phyloP scores from a whole-genome alignment of 805 yeast genomes.

The Cyberlindnera maclurae region DNA sequence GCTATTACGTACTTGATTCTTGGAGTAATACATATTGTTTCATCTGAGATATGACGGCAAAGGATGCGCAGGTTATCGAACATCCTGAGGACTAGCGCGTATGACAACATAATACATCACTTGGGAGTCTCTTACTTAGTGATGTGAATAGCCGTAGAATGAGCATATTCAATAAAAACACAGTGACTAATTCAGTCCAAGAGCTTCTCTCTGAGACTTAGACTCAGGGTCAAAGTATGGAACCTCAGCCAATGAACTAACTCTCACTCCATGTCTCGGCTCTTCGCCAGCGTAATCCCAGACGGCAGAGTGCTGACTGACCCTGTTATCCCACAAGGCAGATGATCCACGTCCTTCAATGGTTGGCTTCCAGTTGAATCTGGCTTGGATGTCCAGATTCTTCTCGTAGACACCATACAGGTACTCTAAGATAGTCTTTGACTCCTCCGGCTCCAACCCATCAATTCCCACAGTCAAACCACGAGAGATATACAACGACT shows the following conservation, averaged over 20 bases:
- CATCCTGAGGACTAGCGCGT: no score
- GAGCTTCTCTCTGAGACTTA: slow-evolving; percentile 45
- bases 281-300: slow-evolving; percentile 39
- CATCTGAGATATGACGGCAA: no score
- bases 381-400: slow-evolving; percentile 47
- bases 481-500: slow-evolving; percentile 44
- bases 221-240: slow-evolving; percentile 45
- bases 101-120: no score
- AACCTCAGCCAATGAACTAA: slow-evolving; percentile 43
- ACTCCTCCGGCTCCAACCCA: slow-evolving; percentile 45
- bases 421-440: slow-evolving; percentile 36
- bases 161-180: no score
- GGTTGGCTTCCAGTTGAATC: slow-evolving; percentile 44
- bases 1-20: no score
- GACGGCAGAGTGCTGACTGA: slow-evolving; percentile 45
- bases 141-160: no score
- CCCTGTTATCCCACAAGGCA: slow-evolving; percentile 56
- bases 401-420: slow-evolving; percentile 38
- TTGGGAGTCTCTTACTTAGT: no score
- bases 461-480: slow-evolving; percentile 40
- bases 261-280: slow-evolving; percentile 50
- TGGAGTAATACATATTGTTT: no score
- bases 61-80: no score
- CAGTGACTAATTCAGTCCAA: slow-evolving; percentile 28
- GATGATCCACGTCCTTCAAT: slow-evolving; percentile 35